These are phyloP conservation scores for Aspergillus costaricaensis DNA, from an alignment of 2,329 filamentous ascomycete genomes.

Conservation along the genomic window DNA sequence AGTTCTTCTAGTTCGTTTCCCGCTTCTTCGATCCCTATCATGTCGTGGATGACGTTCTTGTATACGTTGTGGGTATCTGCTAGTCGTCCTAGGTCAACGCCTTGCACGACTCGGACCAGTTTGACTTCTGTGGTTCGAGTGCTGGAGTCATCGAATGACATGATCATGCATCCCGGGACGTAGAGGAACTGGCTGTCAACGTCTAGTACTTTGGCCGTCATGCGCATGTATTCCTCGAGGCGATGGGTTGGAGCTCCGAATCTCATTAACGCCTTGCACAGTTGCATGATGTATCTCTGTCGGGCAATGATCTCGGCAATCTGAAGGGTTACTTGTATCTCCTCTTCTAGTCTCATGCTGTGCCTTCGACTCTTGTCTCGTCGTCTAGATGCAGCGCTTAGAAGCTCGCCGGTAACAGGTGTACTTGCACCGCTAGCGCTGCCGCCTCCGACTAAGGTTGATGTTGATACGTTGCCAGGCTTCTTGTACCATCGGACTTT, in stretches of 20 bases:
- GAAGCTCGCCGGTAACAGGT: constrained; percentile 29
- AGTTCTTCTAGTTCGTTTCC: constrained; percentile 54
- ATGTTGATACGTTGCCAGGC: constrained; percentile 26
- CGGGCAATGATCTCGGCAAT: constrained; percentile 70
- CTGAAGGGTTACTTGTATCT: constrained; percentile 62
- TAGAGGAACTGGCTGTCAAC: constrained; percentile 91
- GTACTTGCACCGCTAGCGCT: constrained; percentile 33
- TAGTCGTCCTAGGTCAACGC: constrained; percentile 47
- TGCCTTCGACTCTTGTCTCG: constrained; percentile 20
- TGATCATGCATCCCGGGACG: constrained; percentile 48
- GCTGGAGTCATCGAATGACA: constrained; percentile 69
- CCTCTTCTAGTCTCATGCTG: constrained; percentile 41
- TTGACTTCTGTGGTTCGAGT: constrained; percentile 53
- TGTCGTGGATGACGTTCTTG: constrained; percentile 51
- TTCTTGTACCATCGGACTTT: constrained; percentile 27
- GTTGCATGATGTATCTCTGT: constrained; percentile 78
- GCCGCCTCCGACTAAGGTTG: constrained; percentile 23
- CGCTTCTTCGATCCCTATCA: constrained; percentile 49
- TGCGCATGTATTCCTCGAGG: constrained; percentile 83
- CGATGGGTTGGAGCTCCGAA: constrained; percentile 90
- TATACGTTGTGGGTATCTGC: constrained; percentile 50
- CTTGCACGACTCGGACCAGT: constrained; percentile 45
- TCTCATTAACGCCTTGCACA: constrained; percentile 83
- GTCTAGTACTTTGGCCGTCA: constrained; percentile 80
- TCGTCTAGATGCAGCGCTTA: constrained; percentile 31